Evolutionary conservation across 257 asterid genomes (phyloP), one percentile per base, ranked within the genome.

Genomic region (Coffea canephora): DNA sequence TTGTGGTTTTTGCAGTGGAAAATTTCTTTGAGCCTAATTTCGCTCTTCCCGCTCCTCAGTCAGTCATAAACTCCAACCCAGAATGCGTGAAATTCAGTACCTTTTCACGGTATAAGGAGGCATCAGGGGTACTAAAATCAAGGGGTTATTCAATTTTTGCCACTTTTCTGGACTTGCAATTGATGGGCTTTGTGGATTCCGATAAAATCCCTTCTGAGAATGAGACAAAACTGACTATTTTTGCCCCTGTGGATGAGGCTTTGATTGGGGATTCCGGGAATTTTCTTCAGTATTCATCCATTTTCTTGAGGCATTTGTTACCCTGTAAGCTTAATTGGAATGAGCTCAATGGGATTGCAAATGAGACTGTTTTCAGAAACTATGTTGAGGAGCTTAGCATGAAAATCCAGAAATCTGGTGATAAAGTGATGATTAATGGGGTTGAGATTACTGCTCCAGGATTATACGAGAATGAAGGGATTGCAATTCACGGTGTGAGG

Each of bases 81-180:
- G 81, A 78, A 61, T 82, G 96, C 81, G 77, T 75, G 68, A 74
- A 87, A 52, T 74, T 87, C 79, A 86, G 84, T 48, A 5, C 81
- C 12, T 61, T 69, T 54, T 92, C 97, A 1, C 59, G 71, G 19
- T 91, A 86, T 48, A 73, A 25, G 10, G 93, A 87, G 19, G 95
- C 91, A 0, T 87, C 95, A 0, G 84, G 87, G 39, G 84, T 82
- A 34, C 25, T 94, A 79, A 93, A 86, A 68, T 82, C 97, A 6
- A 85, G 95, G 78, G 98, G 96, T 15, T 88, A 88, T 78, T 78
- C 94, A 25, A 86, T 94, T 4, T 83, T 94, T 77, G 91, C 93
- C 18, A 79, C 95, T 46, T 91, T 94, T 80, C 94, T 94, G 5
- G 97, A 93, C 18, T 54, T 93, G 79, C 98, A 95, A 86, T 49